Percentiles rank a stretch among this genome's conserved stretches.
These are phyloP conservation scores for Uncinocarpus reesii DNA, from an alignment of 2,329 filamentous ascomycete species.

Conservation along the genomic window DNA sequence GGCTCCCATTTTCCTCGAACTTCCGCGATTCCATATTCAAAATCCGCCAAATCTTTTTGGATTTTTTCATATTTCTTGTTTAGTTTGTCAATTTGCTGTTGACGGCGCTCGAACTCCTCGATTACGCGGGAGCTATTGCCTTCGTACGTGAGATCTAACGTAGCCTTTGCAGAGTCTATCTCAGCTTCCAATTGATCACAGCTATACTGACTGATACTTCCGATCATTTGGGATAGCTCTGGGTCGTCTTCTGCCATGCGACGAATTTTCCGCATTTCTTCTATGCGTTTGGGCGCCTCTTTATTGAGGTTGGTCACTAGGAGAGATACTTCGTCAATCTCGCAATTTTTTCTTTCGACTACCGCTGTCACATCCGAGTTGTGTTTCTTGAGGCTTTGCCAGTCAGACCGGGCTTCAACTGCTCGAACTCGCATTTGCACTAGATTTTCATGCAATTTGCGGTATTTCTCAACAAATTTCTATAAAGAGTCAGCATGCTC, in stretches of 20 bases:
- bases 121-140: constrained; percentile 63
- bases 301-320: neutral
- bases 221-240: neutral
- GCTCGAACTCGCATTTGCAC: constrained; percentile 59
- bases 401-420: constrained; percentile 76
- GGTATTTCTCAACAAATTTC: constrained; percentile 53
- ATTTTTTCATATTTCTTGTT: constrained; percentile 49
- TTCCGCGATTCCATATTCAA: constrained; percentile 51
- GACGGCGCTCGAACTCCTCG: constrained; percentile 64
- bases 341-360: constrained; percentile 26
- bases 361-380: constrained; percentile 50
- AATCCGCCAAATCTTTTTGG: constrained; percentile 45
- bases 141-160: constrained; percentile 68
- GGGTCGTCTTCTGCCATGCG: neutral
- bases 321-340: constrained; percentile 26
- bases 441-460: constrained; percentile 51
- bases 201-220: constrained; percentile 36
- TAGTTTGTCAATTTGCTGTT: constrained; percentile 58
- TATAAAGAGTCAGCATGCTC: constrained; percentile 22
- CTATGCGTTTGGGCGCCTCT: neutral
- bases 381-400: constrained; percentile 55
- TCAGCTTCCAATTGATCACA: constrained; percentile 59
- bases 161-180: constrained; percentile 61
- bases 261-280: constrained; percentile 18
- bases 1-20: constrained; percentile 74